Conservation (phyloP, 2,329 filamentous ascomycete species). For the Penicillium sp. region DNA sequence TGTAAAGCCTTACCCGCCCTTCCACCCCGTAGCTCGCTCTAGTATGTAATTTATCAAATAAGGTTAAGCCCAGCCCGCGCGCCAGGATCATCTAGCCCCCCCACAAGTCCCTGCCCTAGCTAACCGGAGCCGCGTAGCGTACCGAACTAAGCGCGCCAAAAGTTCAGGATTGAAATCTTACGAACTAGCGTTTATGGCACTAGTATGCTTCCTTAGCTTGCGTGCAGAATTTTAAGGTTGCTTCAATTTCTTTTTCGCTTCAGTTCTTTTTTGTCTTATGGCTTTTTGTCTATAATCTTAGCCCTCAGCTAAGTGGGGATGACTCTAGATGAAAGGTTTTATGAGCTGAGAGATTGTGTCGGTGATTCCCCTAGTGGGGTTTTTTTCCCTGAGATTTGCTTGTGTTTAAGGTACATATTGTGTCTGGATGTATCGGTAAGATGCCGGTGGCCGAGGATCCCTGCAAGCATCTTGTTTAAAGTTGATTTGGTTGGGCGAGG, state of each 20-base stretch:
- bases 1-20: background rate
- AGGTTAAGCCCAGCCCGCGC: background rate
- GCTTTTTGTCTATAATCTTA: too few species aligned
- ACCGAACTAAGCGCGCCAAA: background rate
- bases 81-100: background rate
- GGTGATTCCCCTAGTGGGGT: too few species aligned
- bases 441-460: background rate
- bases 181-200: background rate
- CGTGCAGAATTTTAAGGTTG: background rate
- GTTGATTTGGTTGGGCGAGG: background rate
- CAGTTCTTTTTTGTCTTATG: background rate
- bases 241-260: background rate
- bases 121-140: background rate
- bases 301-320: background rate
- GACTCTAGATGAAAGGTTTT: background rate
- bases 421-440: background rate
- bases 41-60: background rate
- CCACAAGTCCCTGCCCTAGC: background rate
- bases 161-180: background rate
- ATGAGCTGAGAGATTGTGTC: too few species aligned
- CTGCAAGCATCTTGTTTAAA: background rate
- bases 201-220: background rate
- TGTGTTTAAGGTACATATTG: background rate
- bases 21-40: background rate
- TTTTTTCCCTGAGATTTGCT: background rate